These are phyloP conservation scores for Cryomyces minteri DNA, from an alignment of 495 filamentous ascomycete genomes.

Conservation along the genomic window DNA sequence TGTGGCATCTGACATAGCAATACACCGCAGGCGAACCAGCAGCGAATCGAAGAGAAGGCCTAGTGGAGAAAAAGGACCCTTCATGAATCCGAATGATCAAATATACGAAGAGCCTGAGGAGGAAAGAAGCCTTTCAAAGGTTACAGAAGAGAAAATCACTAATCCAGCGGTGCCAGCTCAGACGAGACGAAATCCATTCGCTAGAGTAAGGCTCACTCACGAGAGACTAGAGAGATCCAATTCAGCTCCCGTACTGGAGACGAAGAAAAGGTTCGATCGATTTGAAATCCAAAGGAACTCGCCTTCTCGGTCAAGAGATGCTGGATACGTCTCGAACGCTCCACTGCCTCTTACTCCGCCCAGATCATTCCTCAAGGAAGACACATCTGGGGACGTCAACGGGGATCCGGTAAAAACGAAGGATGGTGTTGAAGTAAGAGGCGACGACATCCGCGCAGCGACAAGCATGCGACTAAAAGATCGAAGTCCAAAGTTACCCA, in stretches of 20 bases:
- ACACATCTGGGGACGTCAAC: slow-evolving; percentile 6
- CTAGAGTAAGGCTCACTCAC: slow-evolving; percentile 15
- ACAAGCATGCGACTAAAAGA: slow-evolving; percentile 79
- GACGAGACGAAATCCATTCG: slow-evolving; percentile 21
- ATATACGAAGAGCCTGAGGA: slow-evolving; percentile 75
- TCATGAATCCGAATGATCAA: slow-evolving; percentile 48
- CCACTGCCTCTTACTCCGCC: slow-evolving; percentile 12
- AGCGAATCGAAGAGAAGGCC: slow-evolving; percentile 29
- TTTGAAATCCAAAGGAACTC: slow-evolving; percentile 65
- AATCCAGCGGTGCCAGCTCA: slow-evolving; percentile 4
- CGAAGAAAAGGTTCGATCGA: slow-evolving; percentile 36
- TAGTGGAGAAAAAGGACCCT: slow-evolving; percentile 31
- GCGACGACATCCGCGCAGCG: slow-evolving; percentile 74
- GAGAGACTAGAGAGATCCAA: slow-evolving; percentile 13
- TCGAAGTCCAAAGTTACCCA: slow-evolving; percentile 68
- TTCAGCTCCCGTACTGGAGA: slow-evolving; percentile 17
- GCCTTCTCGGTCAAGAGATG: slow-evolving; percentile 54
- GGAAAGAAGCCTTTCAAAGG: slow-evolving; percentile 2
- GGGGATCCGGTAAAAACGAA: slow-evolving; percentile 22
- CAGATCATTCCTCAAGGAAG: slow-evolving; percentile 3
- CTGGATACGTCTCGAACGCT: slow-evolving; percentile 50
- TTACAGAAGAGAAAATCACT: slow-evolving; percentile 5
- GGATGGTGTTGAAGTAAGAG: slow-evolving; percentile 62
- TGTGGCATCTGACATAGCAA: too few species aligned
- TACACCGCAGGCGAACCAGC: too few species aligned